Conservation (phyloP, 2,329 filamentous ascomycete genomes). For the Fusarium nodosum region DNA sequence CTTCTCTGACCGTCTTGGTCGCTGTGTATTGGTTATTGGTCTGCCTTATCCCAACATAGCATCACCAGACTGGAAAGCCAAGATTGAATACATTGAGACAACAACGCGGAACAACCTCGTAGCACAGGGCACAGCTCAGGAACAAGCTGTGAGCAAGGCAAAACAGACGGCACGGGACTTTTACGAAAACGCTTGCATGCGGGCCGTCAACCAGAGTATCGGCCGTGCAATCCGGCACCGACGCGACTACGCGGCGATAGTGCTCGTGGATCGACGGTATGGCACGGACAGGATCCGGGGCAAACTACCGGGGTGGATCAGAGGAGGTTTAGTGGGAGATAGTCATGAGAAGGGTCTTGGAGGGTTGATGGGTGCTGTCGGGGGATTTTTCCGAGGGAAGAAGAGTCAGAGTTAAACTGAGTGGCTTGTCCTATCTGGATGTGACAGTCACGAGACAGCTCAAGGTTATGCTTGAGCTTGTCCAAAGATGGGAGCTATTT, state of each 20-base stretch:
- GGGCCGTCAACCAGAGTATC: conserved; percentile 96
- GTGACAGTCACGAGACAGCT: conserved; percentile 15
- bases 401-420: conserved; percentile 20
- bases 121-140: conserved; percentile 39
- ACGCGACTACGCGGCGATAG: conserved; percentile 89
- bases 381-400: conserved; percentile 71
- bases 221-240: conserved; percentile 91
- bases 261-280: conserved; percentile 87
- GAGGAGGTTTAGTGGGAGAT: conserved; percentile 70
- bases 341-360: conserved; percentile 66
- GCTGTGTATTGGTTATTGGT: conserved; percentile 91
- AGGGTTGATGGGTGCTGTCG: conserved; percentile 70
- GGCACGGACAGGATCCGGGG: conserved; percentile 76
- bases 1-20: conserved; percentile 90
- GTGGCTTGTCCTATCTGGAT: conserved; percentile 10
- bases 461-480: conserved; percentile 16
- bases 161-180: conserved; percentile 79
- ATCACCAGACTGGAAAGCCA: conserved; percentile 92
- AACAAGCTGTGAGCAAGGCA: conserved; percentile 51
- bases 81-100: conserved; percentile 86
- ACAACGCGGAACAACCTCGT: conserved; percentile 60
- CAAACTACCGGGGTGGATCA: conserved; percentile 93
- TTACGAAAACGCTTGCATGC: conserved; percentile 96
- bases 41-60: conserved; percentile 93
- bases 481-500: conserved; percentile 29